phyloP scores from a whole-genome alignment of 148 eudicot species.

The Talinum fruticosum region DNA sequence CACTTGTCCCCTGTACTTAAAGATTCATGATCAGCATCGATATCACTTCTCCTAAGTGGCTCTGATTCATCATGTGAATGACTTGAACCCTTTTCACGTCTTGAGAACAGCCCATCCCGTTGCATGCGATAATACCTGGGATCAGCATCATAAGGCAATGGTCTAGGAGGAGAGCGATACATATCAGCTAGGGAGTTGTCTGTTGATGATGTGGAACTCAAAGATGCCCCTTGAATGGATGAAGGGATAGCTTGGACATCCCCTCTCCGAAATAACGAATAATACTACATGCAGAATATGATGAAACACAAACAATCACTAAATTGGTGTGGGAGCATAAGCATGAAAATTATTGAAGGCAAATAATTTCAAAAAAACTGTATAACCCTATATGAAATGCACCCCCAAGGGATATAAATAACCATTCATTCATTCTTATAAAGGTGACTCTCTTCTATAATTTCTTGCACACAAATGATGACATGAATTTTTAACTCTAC shows the following conservation, averaged over 20 bases:
- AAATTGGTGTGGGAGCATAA: conserved; percentile 6
- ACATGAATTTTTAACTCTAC: not conserved
- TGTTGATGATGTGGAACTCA: conserved; percentile 47
- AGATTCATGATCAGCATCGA: conserved; percentile 59
- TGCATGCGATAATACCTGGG: conserved; percentile 62
- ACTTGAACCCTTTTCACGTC: conserved; percentile 80
- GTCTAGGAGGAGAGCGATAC: conserved; percentile 86
- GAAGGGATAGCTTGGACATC: conserved; percentile 62
- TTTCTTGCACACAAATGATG: not conserved
- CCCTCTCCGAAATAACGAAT: conserved; percentile 77
- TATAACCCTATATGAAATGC: not conserved
- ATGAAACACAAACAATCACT: conserved; percentile 12
- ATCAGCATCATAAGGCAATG: conserved; percentile 83
- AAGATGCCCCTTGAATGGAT: conserved; percentile 65
- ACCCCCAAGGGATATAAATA: not conserved
- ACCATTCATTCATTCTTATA: not conserved
- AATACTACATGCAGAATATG: conserved; percentile 47
- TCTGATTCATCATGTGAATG: conserved; percentile 73
- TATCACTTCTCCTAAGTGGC: conserved; percentile 64
- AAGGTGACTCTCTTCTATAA: not conserved
- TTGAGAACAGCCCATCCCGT: conserved; percentile 70
- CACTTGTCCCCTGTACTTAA: conserved; percentile 51
- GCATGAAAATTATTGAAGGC: not conserved
- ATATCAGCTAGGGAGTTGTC: conserved; percentile 64
- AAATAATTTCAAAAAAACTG: not conserved